phyloP scores from a whole-genome alignment of 352 stramenopile species.

The Plasmopara muralis region DNA sequence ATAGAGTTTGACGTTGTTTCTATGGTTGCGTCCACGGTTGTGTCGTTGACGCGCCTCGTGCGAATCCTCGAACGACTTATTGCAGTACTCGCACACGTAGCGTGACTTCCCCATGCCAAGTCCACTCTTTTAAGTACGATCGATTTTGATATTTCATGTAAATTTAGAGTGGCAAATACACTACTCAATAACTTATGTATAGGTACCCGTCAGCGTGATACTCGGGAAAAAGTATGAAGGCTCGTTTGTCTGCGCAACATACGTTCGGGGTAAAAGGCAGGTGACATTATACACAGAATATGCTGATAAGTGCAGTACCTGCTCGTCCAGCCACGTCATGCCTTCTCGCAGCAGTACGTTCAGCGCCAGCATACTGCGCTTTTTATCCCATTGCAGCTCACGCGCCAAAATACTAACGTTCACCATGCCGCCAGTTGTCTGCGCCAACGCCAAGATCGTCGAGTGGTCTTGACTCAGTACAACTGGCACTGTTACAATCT shows the following conservation, averaged over 20 bases:
- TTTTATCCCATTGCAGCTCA: slow-evolving; percentile 85
- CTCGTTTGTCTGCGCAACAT: slow-evolving; percentile 33
- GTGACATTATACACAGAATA: neutral
- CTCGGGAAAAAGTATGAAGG: slow-evolving; percentile 83
- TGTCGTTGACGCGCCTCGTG: slow-evolving; percentile 62
- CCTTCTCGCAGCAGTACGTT: slow-evolving; percentile 90
- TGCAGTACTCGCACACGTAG: slow-evolving; percentile 73
- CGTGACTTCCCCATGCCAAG: slow-evolving; percentile 41
- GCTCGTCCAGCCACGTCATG: slow-evolving; percentile 95
- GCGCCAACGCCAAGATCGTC: slow-evolving; percentile 85
- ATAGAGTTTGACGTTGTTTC: slow-evolving; percentile 79
- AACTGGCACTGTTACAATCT: slow-evolving; percentile 93
- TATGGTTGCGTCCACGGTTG: slow-evolving; percentile 62
- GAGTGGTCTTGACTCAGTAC: slow-evolving; percentile 94
- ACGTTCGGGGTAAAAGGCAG: slow-evolving; percentile 4
- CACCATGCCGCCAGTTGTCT: slow-evolving; percentile 85
- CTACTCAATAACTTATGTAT: slow-evolving; percentile 30
- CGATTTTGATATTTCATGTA: neutral
- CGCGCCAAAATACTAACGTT: slow-evolving; percentile 78
- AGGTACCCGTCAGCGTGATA: slow-evolving; percentile 74
- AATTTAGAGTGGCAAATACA: too few relatives aligned
- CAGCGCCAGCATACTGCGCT: slow-evolving; percentile 88
- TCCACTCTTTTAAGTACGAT: slow-evolving; percentile 30
- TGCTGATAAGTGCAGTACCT: slow-evolving; percentile 36
- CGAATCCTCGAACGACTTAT: slow-evolving; percentile 78